Evolutionary conservation across 768 basidiomycete genomes (phyloP).

Genomic region (Multifurca ochricompacta): DNA sequence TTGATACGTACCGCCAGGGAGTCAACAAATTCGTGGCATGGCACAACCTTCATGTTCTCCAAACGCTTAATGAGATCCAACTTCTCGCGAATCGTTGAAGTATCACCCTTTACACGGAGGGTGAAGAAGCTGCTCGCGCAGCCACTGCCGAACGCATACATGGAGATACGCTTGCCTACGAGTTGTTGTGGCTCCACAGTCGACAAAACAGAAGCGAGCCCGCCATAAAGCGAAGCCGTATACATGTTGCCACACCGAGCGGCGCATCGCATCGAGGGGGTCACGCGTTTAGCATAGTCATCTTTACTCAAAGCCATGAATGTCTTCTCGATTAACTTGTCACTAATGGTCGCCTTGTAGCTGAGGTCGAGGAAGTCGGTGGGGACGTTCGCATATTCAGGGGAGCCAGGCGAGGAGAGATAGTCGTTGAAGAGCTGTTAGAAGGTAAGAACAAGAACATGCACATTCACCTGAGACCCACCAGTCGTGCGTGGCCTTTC

Average conservation of each 20-base stretch:
- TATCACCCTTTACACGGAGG: conserved; percentile 81
- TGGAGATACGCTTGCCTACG: conserved; percentile 74
- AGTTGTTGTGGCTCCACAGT: conserved; percentile 62
- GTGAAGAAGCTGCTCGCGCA: conserved; percentile 95
- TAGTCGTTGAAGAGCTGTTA: conserved; percentile 76
- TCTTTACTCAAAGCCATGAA: conserved; percentile 77
- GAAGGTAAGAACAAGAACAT: not conserved
- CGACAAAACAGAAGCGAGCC: conserved; percentile 80
- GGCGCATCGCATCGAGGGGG: conserved; percentile 80
- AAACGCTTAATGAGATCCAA: conserved; percentile 75
- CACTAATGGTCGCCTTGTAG: conserved; percentile 70
- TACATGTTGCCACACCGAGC: conserved; percentile 97
- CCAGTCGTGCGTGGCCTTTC: conserved; percentile 89
- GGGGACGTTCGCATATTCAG: conserved; percentile 64
- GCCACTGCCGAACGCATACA: conserved; percentile 97
- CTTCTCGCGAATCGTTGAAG: conserved; percentile 69
- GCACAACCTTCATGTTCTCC: conserved; percentile 80
- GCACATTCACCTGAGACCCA: conserved; percentile 24
- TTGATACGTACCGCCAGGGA: conserved; percentile 52
- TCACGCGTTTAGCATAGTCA: conserved; percentile 66
- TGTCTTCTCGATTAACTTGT: conserved; percentile 93
- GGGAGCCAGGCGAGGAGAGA: conserved; percentile 59
- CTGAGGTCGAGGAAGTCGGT: conserved; percentile 61
- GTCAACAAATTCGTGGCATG: conserved; percentile 86
- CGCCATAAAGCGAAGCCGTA: conserved; percentile 92